These are phyloP conservation scores for Sporothrix mexicana DNA, from an alignment of 2,329 filamentous ascomycete species.

Conservation along the genomic window DNA sequence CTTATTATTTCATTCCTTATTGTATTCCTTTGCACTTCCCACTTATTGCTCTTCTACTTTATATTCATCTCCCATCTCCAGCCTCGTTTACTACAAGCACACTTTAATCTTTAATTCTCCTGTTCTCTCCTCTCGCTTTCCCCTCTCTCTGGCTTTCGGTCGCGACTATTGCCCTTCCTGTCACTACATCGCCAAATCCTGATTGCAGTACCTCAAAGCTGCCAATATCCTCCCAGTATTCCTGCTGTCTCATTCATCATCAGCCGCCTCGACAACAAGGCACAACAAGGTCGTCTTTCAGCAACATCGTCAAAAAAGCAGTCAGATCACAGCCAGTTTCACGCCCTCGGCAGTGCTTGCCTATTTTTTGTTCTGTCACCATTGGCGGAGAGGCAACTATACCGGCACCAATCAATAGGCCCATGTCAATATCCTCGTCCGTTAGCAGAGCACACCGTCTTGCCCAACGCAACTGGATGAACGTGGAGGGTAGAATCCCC, in stretches of 20 bases:
- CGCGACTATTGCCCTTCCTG: neutral
- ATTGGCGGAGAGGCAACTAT: constrained; percentile 32
- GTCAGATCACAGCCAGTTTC: neutral
- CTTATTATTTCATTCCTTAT: neutral
- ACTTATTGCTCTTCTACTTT: constrained; percentile 11
- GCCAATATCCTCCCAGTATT: neutral
- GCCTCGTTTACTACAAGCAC: neutral
- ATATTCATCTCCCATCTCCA: neutral
- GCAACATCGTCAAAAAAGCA: neutral
- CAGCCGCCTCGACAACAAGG: neutral
- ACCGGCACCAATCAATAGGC: constrained; percentile 32
- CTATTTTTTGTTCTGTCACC: neutral
- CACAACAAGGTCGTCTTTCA: neutral
- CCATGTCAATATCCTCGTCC: constrained; percentile 29
- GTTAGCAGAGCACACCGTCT: constrained; percentile 26
- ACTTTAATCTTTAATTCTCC: neutral
- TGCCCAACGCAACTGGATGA: constrained; percentile 19
- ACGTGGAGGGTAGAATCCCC: neutral
- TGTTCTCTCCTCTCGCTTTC: neutral
- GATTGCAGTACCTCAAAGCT: neutral
- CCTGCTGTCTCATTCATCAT: neutral
- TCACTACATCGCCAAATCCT: neutral
- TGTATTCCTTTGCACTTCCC: neutral
- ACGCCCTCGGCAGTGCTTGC: constrained; percentile 9
- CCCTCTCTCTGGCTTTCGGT: neutral